A percentile compares a stretch with the other conserved stretches of the same genome.
Evolutionary conservation across 306 rosid genomes (phyloP).

Genomic region (Mimosa pudica): DNA sequence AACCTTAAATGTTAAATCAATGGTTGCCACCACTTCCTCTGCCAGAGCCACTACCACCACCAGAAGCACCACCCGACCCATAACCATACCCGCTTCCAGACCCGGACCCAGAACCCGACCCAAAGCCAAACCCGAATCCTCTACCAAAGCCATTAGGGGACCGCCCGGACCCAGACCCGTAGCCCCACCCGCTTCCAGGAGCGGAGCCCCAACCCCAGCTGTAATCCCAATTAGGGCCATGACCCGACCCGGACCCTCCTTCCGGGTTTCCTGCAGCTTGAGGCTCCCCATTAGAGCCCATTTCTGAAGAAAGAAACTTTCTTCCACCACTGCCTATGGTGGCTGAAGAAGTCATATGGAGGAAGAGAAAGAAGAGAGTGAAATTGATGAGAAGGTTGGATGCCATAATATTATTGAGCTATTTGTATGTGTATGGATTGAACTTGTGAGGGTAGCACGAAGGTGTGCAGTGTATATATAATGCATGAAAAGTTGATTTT

Average conservation of each 20-base stretch:
- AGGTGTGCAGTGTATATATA: constrained; percentile 4
- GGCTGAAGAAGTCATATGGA: constrained; percentile 30
- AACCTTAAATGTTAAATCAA: constrained; percentile 13
- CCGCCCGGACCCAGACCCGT: constrained; percentile 75
- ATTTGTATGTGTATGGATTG: not conserved
- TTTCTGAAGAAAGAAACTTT: constrained; percentile 33
- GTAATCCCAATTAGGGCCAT: constrained; percentile 75
- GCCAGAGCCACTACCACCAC: not conserved
- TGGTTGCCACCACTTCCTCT: constrained; percentile 23
- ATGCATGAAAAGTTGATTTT: not conserved
- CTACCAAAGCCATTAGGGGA: constrained; percentile 59
- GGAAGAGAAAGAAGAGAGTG: constrained; percentile 44
- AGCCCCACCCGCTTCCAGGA: constrained; percentile 78
- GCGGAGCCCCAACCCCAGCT: constrained; percentile 87
- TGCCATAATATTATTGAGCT: constrained; percentile 21
- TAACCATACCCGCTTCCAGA: constrained; percentile 53
- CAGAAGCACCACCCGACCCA: constrained; percentile 32
- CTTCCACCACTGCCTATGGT: constrained; percentile 18
- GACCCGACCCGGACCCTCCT: constrained; percentile 68
- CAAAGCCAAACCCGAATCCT: constrained; percentile 69
- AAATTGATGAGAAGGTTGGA: constrained; percentile 26
- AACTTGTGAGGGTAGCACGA: not conserved
- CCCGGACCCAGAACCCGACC: constrained; percentile 51
- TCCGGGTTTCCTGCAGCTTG: constrained; percentile 43
- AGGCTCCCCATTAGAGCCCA: constrained; percentile 38